Base-by-base conservation (phyloP, 2,329 filamentous ascomycete genomes). In the Orbilia oligospora region DNA sequence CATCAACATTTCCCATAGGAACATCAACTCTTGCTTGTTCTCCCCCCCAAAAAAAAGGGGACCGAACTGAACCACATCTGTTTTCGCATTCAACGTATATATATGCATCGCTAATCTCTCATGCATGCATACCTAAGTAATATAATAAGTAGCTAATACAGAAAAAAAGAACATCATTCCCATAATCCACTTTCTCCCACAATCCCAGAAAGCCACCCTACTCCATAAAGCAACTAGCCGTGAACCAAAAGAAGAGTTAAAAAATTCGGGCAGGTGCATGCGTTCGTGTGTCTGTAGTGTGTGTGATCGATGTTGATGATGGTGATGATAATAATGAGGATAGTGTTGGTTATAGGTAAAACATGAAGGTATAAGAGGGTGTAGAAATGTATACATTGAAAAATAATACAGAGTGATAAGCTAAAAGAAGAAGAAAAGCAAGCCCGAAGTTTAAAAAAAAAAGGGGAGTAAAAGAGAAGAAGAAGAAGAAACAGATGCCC, bases 341-440 rank as follows among this genome's bases (percentile, higher is more conserved):
- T 33, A 55, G 33, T 55, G 27, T 14, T 33, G 14, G 27, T 55
- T 12, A 24, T 55, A 55, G 51, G 51, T 55, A 55, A 55, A 51
- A 51, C 48, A 51, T 51, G 38, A 27, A 51, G 20, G 48, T 14
- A 22, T 10, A 24, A 22, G 14, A 20, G 9, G 27, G 27, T 55
- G 24, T 55, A 27, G n/a, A 67, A 77, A 71, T 36, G 30, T 77
- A 61, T 77, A 77, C 73, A 77, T 68, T 66, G 73, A 77, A 77
- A 51, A 77, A 77, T 68, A 76, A 38, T 36, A 58, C 53, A 36
- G n/a, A 38, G 48, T 51, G 22, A 5, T 20, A 33, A 70, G 53
- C 46, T 53, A 53, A 56, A 44, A 27, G 24, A 33, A 30, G 24
- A 27, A 30, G n/a, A n/a, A 3, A 30, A 30, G 27, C 27, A 30